Base-by-base conservation (phyloP, 495 filamentous ascomycete species). In the Xylaria longipes region DNA sequence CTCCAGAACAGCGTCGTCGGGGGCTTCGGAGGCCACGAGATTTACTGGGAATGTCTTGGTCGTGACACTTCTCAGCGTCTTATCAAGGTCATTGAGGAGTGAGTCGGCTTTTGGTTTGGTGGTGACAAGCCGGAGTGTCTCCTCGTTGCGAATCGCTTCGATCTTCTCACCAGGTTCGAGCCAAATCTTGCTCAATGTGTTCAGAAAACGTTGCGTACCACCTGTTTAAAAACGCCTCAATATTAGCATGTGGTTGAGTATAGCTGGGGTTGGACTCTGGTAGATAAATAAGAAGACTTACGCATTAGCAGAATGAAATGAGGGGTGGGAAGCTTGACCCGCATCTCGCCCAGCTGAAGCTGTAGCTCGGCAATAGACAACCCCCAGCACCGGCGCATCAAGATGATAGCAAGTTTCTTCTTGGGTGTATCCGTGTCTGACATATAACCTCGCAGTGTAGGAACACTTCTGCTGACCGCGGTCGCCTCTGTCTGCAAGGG, bases 361-460 rank as follows among this genome's bases (percentile, higher is more conserved):
- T 76, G 27, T 8, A 81, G 64, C 50, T 78, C 74, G 33, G 77
- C 46, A 35, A 78, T 76, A 8, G 75, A 77, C 41, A 84, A 50
- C 29, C 72, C 75, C 84, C 84, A 86, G 71, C 80, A 82, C 27
- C 84, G 72, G 5, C 82, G 82, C 75, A 85, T 78, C 56, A 85
- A 27, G 52, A 73, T 66, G 45, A 80, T 66, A 15, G 73, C 86
- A 39, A 86, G 71, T 69, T 66, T 74, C 71, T 80, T 66, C 68
- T 83, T 84, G 14, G 58, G 67, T 7, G 63, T 62, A 65, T 74
- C 76, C n/a, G 54, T 61, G 39, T 68, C 66, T 33, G 68, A 35
- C 43, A 77, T 50, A 43, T 82, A 80, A 9, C 76, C 79, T 9
- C 67, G 66, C n/a, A 80, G 54, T n/a, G 57, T 65, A 15, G 67